Evolutionary conservation across 106 monocot species (phyloP), one percentile per base, ranked within the genome.

Genomic region (Allium cepa): DNA sequence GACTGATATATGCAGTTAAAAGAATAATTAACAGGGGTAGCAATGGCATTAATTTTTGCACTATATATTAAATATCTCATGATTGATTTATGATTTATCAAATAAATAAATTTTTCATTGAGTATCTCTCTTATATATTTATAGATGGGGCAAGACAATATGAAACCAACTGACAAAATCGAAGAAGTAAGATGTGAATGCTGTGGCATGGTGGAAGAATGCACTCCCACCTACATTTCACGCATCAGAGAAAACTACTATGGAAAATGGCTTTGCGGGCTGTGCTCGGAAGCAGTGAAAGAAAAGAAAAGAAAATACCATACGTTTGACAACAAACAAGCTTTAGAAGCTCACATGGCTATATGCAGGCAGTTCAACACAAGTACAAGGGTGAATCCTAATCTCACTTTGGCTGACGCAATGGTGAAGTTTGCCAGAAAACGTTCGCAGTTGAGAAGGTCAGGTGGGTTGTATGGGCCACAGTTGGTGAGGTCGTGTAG

Each of bases 301-400:
- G 79, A 79, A 60, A 63, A 73, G 62, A 73, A 56, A 63, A 18
- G 67, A 46, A 68, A 63, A 48, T 63, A 76, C 53, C 46, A 63
- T 7, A 36, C 8, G 62, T 50, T 49, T 15, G 52, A 45, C 0
- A 72, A 61, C 12, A 49, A 68, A n/a, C 66, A 68, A 58, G 79
- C 79, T 0, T 12, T 79, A 9, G 63, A 69, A 3, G 17, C 69
- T 7, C 79, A 79, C 8, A 73, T 69, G 79, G 53, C 46, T 13
- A 36, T 73, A 27, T 79, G 79, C 73, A 79, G 47, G 61, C 60
- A 62, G 62, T 79, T 79, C 61, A 73, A 79, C 48, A 79, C n/a
- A 50, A 69, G 22, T 36, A 63, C 18, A 3, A 68, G 79, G 49
- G 45, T 63, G 18, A 53, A 79, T 50, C 73, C 69, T 26, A 52